Percentiles rank a stretch among this genome's conserved stretches.
Evolutionary conservation across 352 stramenopile species (phyloP).

Genomic region (Phytophthora agathidicida): DNA sequence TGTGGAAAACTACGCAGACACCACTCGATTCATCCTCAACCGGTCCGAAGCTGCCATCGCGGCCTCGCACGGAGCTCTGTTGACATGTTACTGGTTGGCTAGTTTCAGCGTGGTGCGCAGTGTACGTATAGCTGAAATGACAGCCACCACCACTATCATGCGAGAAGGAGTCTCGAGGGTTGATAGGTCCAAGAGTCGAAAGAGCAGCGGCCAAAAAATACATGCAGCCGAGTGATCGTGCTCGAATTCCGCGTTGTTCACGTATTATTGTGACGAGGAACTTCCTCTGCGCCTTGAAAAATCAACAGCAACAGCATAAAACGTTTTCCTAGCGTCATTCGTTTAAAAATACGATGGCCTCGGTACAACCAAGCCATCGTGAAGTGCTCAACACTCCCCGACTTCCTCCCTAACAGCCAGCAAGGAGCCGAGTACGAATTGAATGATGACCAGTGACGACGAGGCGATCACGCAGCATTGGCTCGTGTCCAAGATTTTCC

Average conservation of each 20-base stretch:
- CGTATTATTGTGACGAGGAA: no score
- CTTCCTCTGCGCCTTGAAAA: no score
- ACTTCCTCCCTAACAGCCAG: background rate
- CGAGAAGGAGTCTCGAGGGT: slow-evolving; percentile 22
- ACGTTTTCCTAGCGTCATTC: no score
- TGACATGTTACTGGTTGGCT: slow-evolving; percentile 65
- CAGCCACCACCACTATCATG: slow-evolving; percentile 15
- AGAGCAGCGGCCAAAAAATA: slow-evolving; percentile 18
- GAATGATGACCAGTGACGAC: slow-evolving; percentile 16
- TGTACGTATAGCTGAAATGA: slow-evolving; percentile 29
- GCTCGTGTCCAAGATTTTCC: slow-evolving; percentile 44
- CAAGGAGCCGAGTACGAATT: background rate
- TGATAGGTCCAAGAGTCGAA: slow-evolving; percentile 16
- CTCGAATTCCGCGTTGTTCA: background rate
- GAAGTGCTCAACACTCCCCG: no score
- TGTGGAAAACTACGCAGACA: slow-evolving; percentile 36
- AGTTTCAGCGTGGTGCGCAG: slow-evolving; percentile 36
- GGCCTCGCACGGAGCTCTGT: slow-evolving; percentile 49
- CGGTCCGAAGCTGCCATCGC: slow-evolving; percentile 33
- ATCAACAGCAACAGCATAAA: no score
- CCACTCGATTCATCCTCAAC: slow-evolving; percentile 40
- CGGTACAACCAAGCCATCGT: no score
- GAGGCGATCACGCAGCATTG: slow-evolving; percentile 45
- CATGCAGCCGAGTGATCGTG: background rate
- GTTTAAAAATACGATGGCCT: no score